phyloP scores from a whole-genome alignment of 2,329 filamentous ascomycete genomes.

The Xylariaceae sp. region DNA sequence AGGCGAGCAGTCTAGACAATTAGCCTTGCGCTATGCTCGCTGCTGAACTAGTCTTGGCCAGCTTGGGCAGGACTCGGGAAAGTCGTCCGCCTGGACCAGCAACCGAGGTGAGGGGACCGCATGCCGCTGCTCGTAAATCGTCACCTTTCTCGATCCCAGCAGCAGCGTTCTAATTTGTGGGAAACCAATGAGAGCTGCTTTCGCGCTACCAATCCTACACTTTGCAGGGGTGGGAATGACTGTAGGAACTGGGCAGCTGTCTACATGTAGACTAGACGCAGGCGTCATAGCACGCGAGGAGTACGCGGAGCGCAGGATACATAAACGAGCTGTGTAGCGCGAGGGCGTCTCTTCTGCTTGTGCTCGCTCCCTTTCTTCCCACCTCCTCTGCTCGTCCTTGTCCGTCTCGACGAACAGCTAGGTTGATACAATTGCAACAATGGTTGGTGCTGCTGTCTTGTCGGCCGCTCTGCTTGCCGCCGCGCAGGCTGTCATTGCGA shows the following conservation, averaged over 20 bases:
- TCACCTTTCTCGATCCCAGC: background rate
- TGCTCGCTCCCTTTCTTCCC: background rate
- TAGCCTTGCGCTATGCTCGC: slow-evolving; percentile 6
- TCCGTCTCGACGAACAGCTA: slow-evolving; percentile 13
- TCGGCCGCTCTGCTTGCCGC: slow-evolving; percentile 35
- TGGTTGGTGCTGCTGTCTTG: slow-evolving; percentile 35
- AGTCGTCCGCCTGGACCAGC: too few relatives aligned
- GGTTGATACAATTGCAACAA: slow-evolving; percentile 25
- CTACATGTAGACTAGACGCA: too few relatives aligned
- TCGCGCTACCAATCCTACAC: slow-evolving; percentile 6
- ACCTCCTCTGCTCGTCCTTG: slow-evolving; percentile 7
- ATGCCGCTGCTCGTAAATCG: background rate
- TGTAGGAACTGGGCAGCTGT: background rate
- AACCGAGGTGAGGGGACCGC: too few relatives aligned
- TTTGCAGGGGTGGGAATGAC: slow-evolving; percentile 1
- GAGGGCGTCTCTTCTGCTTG: background rate
- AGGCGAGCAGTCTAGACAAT: slow-evolving; percentile 5
- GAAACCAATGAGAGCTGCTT: slow-evolving; percentile 2
- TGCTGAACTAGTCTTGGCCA: slow-evolving; percentile 12
- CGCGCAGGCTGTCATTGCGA: slow-evolving; percentile 33
- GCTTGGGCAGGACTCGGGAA: too few relatives aligned
- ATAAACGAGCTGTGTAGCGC: too few relatives aligned
- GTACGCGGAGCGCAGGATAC: slow-evolving; percentile 3
- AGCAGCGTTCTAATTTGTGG: slow-evolving; percentile 8
- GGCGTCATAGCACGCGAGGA: slow-evolving; percentile 17